Base-by-base conservation (phyloP, 345 rosid genomes). In the Conringia planisiliqua region DNA sequence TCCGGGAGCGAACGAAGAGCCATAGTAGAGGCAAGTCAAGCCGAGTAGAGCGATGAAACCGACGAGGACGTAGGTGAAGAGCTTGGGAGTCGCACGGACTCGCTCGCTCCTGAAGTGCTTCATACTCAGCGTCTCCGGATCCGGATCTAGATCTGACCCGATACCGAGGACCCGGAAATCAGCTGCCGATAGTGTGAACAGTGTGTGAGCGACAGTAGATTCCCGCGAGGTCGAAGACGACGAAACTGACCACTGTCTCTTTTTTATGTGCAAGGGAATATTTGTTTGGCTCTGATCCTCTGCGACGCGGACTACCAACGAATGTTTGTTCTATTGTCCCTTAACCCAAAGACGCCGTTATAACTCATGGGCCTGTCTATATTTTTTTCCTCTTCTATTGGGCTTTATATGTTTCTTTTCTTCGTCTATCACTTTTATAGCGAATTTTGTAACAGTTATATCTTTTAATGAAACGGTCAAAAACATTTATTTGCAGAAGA, bases 1-100 rank as follows among this genome's bases (percentile, higher is more conserved):
- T 4, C 87, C 89, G 6, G 98, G 97, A 43, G 94, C 92, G 50
- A 92, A 81, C 8, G 84, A 78, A 4, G 98, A 89, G 38, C 91
- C 93, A 17, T 83, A 89, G 76, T 88, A 93, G 76, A 93, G 67
- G 71, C 98, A 87, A 67, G 84, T 56, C 80, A 93, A 70, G 54
- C 90, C 96, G 46, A 93, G 89, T 54, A 86, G 30, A 22, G 71
- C 78, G 67, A 93, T 86, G 66, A 89, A 59, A 3, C 83, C 90
- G 54, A 93, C 64, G 9, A 94, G 84, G 38, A 75, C 63, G 74
- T 84, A 88, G 39, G 86, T 85, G 24, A 88, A 35, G 5, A 84
- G 86, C 81, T 85, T 88, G 6, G 82, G 76, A 43, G 90, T 62
- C 42, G 73, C 50, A 33, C 68, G 66, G 60, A 83, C 71, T 76